Evolutionary conservation across 2,329 filamentous ascomycete species (phyloP).

Genomic region (Colletotrichum ledebouriae): DNA sequence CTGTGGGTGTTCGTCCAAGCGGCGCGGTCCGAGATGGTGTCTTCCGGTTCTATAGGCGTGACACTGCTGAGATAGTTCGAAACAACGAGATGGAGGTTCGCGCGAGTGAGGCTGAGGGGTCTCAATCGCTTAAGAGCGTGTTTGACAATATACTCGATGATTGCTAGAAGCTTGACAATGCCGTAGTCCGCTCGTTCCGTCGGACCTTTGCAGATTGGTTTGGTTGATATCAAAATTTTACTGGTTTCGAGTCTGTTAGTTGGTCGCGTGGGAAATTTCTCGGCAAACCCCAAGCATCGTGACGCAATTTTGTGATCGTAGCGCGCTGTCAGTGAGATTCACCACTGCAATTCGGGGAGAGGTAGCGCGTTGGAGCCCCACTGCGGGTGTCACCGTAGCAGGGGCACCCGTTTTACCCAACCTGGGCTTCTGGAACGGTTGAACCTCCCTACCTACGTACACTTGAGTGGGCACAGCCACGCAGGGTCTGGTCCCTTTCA

Average conservation of each 20-base stretch:
- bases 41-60: constrained; percentile 29
- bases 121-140: constrained; percentile 33
- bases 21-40: constrained; percentile 32
- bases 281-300: constrained; percentile 30
- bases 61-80: constrained; percentile 33
- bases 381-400: constrained; percentile 32
- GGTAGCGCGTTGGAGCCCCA: constrained; percentile 26
- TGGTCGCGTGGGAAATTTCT: constrained; percentile 18
- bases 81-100: constrained; percentile 25
- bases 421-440: neutral
- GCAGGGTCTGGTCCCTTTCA: constrained; percentile 42
- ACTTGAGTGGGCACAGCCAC: constrained; percentile 38
- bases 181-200: constrained; percentile 30
- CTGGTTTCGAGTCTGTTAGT: neutral
- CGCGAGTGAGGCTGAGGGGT: constrained; percentile 37
- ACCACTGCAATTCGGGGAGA: constrained; percentile 24
- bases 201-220: constrained; percentile 1
- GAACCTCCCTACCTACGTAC: too few species aligned
- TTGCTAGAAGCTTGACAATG: constrained; percentile 22
- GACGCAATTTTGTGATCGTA: constrained; percentile 34
- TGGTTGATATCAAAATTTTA: neutral
- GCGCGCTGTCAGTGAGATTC: constrained; percentile 33
- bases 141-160: constrained; percentile 23
- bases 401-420: constrained; percentile 20
- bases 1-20: constrained; percentile 36